phyloP scores from a whole-genome alignment of 108 stramenopile genomes.

The Conticribra guillardii region DNA sequence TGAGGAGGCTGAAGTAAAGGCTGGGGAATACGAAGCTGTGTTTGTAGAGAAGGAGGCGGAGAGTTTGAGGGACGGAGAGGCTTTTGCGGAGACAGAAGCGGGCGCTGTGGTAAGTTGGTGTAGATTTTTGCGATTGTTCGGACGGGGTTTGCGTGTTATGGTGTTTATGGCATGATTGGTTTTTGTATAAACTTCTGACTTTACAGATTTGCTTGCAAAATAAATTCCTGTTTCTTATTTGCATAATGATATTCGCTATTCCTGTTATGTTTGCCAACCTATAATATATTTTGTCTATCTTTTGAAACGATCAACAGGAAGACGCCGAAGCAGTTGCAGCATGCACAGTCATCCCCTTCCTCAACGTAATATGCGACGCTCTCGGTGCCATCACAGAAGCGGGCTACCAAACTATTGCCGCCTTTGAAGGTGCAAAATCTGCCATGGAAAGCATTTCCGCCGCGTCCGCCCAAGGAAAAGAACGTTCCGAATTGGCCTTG shows the following conservation, averaged over 20 bases:
- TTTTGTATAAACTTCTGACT: too few relatives aligned
- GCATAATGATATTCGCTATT: not conserved
- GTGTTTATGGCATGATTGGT: too few relatives aligned
- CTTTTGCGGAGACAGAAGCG: constrained; percentile 20
- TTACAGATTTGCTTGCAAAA: not conserved
- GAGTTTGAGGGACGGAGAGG: constrained; percentile 29
- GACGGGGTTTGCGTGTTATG: too few relatives aligned
- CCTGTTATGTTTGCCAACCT: too few relatives aligned
- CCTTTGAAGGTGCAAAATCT: constrained; percentile 34
- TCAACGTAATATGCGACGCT: constrained; percentile 37
- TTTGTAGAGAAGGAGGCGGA: constrained; percentile 6
- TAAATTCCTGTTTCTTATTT: not conserved
- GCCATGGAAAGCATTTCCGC: constrained; percentile 25
- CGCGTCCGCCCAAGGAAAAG: constrained; percentile 18
- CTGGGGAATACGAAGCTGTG: constrained; percentile 13
- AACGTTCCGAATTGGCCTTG: constrained; percentile 11
- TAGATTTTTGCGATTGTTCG: not conserved
- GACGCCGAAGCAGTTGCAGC: constrained; percentile 35
- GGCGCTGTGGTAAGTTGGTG: constrained; percentile 7
- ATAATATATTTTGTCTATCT: too few relatives aligned
- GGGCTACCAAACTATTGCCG: constrained; percentile 25
- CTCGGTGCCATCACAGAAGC: constrained; percentile 31
- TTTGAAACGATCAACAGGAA: too few relatives aligned
- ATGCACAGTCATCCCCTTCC: constrained; percentile 22
- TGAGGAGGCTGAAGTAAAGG: constrained; percentile 12